phyloP scores from a whole-genome alignment of 83 land plant species.

The Thuja plicata region DNA sequence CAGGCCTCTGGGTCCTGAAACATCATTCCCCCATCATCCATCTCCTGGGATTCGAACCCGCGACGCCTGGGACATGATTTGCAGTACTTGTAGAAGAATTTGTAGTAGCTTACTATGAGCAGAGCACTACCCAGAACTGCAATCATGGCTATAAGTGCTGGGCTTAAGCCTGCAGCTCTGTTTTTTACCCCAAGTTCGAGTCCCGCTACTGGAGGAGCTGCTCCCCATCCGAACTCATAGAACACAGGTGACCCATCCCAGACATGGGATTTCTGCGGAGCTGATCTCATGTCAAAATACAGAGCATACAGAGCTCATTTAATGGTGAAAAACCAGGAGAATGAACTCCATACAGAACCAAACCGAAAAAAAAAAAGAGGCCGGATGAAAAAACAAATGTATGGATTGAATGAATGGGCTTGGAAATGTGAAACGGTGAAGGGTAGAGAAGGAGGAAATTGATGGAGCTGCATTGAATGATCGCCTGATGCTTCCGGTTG shows the following conservation, averaged over 20 bases:
- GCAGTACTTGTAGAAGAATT: slow-evolving; percentile 43
- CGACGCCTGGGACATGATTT: slow-evolving; percentile 35
- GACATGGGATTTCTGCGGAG: neutral
- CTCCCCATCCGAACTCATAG: slow-evolving; percentile 5
- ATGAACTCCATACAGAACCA: neutral
- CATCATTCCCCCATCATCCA: slow-evolving; percentile 12
- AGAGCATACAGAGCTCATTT: neutral
- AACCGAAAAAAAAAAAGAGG: neutral
- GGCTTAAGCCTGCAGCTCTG: slow-evolving; percentile 52
- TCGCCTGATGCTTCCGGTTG: neutral
- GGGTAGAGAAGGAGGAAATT: neutral
- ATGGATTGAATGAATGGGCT: neutral
- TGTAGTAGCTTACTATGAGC: slow-evolving; percentile 59
- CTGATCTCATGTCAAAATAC: neutral
- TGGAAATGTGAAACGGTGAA: neutral
- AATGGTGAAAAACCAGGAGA: neutral
- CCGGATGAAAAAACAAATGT: neutral
- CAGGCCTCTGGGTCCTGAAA: slow-evolving; percentile 12
- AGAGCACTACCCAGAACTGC: slow-evolving; percentile 63
- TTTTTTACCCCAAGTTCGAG: neutral
- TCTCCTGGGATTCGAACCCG: slow-evolving; percentile 18
- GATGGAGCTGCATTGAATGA: neutral
- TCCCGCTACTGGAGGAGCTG: neutral
- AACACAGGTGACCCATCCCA: neutral
- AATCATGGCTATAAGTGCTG: slow-evolving; percentile 76